Evolutionary conservation across 768 basidiomycete species (phyloP).

Genomic region (Leucosporidium yakuticum): DNA sequence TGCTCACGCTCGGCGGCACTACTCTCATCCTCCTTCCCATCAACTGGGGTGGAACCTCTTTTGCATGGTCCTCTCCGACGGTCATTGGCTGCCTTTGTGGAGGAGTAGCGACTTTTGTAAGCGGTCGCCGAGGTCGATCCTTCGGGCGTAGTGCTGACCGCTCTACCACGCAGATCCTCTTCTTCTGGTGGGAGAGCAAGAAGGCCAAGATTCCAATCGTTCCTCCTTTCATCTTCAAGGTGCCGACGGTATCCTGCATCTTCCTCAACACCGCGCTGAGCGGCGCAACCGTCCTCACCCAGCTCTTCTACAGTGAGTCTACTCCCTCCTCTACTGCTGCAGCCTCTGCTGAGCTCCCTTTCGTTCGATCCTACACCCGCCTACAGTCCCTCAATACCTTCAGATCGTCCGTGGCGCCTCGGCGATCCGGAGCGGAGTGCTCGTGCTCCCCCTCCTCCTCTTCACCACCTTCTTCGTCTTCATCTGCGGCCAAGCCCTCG

Average conservation of each 20-base stretch:
- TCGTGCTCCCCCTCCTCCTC: constrained; percentile 64
- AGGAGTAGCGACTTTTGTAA: constrained; percentile 51
- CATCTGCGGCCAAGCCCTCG: constrained; percentile 29
- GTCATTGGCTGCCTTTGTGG: constrained; percentile 59
- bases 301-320: constrained; percentile 20
- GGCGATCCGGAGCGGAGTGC: constrained; percentile 59
- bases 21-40: constrained; percentile 61
- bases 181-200: constrained; percentile 69
- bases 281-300: constrained; percentile 10
- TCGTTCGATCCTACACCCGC: constrained; percentile 50
- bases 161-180: constrained; percentile 43
- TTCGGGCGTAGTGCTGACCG: too few species aligned
- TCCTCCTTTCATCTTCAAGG: constrained; percentile 50
- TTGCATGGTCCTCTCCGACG: constrained; percentile 63
- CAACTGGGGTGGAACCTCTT: constrained; percentile 67
- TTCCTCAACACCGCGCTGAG: constrained; percentile 17
- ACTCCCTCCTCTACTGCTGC: constrained; percentile 57
- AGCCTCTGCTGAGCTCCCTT: constrained; percentile 45
- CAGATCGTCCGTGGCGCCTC: constrained; percentile 64
- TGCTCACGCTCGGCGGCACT: constrained; percentile 44
- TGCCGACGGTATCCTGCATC: constrained; percentile 17
- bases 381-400: constrained; percentile 62
- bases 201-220: constrained; percentile 64
- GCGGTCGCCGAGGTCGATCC: too few species aligned
- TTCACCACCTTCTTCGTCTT: constrained; percentile 40